phyloP scores from a whole-genome alignment of 441 rosid genomes.

The Gossypium lobatum region DNA sequence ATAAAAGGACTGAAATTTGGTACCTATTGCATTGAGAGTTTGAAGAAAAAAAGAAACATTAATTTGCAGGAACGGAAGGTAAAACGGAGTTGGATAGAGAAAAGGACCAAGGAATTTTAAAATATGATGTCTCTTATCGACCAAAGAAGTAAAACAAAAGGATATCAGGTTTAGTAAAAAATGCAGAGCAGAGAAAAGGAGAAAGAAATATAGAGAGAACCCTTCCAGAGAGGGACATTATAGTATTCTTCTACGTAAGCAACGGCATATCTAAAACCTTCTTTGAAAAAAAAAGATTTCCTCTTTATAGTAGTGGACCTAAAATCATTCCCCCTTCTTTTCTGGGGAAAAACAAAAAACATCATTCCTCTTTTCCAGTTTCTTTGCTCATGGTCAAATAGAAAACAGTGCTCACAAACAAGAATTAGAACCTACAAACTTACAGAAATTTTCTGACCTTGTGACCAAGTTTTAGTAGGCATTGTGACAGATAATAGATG shows the following conservation, averaged over 20 bases:
- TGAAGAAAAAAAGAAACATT: neutral
- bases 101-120: neutral
- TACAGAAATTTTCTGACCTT: slow-evolving; percentile 46
- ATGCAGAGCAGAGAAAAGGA: neutral
- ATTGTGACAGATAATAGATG: slow-evolving; percentile 85
- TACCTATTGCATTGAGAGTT: neutral
- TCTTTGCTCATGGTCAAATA: neutral
- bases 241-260: neutral
- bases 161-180: neutral
- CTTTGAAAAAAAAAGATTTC: neutral
- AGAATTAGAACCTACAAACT: neutral
- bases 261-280: neutral
- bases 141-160: neutral
- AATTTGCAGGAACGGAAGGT: neutral
- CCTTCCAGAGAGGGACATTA: neutral
- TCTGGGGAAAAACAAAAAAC: neutral
- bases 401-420: neutral
- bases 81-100: neutral
- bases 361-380: neutral
- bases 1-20: neutral
- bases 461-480: slow-evolving; percentile 85
- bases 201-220: neutral
- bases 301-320: no score
- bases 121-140: neutral
- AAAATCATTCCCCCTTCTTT: no score